A percentile compares a stretch with the other conserved stretches of the same genome.
phyloP scores from a whole-genome alignment of 768 basidiomycete species.

The Dioszegia aurantiaca region DNA sequence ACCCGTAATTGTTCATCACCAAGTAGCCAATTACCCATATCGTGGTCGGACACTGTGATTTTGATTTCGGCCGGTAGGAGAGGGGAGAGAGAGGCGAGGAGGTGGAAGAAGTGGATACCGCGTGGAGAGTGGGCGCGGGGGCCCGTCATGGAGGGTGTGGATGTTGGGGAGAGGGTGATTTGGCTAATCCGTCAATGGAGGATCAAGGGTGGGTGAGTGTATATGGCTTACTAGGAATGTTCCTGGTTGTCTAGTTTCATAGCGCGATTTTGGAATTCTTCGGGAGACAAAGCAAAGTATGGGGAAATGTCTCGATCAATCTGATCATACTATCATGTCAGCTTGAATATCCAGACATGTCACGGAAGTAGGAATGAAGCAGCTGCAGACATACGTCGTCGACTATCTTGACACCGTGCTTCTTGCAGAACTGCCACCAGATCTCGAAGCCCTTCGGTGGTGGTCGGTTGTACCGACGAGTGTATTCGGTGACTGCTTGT shows the following conservation, averaged over 20 bases:
- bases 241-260: conserved; percentile 23
- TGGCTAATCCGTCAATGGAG: conserved; percentile 10
- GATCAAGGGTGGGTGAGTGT: background rate
- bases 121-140: conserved; percentile 29
- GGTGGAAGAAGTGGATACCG: conserved; percentile 37
- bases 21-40: conserved; percentile 46
- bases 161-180: conserved; percentile 35
- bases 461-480: conserved; percentile 66
- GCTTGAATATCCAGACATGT: conserved; percentile 52
- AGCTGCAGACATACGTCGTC: conserved; percentile 65
- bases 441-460: conserved; percentile 87
- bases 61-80: conserved; percentile 36
- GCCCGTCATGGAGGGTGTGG: conserved; percentile 27
- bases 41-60: conserved; percentile 47
- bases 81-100: conserved; percentile 39
- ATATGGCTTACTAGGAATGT: conserved; percentile 36
- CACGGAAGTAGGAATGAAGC: background rate
- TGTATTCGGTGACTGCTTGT: conserved; percentile 79
- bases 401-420: conserved; percentile 70
- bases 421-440: conserved; percentile 78
- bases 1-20: conserved; percentile 41
- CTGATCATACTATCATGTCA: conserved; percentile 46
- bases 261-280: conserved; percentile 42
- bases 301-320: conserved; percentile 67
- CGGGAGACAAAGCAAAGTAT: conserved; percentile 71